These are phyloP conservation scores for Coniochaeta hoffmannii DNA, from an alignment of 2,329 filamentous ascomycete genomes.

Conservation along the genomic window DNA sequence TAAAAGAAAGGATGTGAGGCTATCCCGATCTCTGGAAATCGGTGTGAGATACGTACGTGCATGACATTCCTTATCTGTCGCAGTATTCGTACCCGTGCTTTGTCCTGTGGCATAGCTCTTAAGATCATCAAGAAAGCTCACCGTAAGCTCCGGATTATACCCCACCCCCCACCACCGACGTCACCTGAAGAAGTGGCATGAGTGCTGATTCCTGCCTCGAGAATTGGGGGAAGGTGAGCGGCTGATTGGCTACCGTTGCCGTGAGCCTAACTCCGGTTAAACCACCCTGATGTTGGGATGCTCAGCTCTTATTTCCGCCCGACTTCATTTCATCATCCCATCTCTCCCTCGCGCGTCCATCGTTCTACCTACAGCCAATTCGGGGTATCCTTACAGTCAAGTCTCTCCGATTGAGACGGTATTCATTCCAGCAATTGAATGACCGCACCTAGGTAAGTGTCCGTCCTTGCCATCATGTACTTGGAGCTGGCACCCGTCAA, in stretches of 20 bases:
- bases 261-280: background rate
- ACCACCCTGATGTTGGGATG: background rate
- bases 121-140: background rate
- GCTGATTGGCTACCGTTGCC: background rate
- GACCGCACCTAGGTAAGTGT: background rate
- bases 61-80: no score
- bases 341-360: background rate
- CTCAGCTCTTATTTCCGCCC: background rate
- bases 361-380: background rate
- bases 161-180: constrained; percentile 1
- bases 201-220: no score
- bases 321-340: background rate
- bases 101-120: no score
- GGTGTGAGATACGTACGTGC: no score
- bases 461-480: background rate
- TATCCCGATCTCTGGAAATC: no score
- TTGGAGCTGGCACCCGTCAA: background rate
- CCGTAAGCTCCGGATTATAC: background rate
- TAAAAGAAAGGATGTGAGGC: no score
- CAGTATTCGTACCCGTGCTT: no score
- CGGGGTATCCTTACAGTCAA: background rate
- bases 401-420: background rate
- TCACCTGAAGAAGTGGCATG: no score
- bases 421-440: background rate
- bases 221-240: background rate